Percentiles rank a stretch among this genome's conserved stretches.
Conservation (phyloP, 805 yeast genomes). For the Yarrowia alimentaria region DNA sequence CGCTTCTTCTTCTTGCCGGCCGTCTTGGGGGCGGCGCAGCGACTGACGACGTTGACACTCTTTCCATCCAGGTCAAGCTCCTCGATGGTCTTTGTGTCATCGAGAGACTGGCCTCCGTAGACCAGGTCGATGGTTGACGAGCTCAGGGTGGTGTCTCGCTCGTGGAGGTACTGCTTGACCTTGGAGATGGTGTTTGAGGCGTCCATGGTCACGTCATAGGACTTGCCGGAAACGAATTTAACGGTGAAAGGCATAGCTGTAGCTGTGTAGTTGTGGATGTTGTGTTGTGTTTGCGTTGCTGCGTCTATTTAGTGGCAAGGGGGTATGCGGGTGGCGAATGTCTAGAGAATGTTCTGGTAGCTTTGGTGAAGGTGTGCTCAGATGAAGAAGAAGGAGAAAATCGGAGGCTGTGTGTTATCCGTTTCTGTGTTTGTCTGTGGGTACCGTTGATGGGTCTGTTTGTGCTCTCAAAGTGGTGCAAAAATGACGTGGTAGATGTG, state of each 20-base stretch:
- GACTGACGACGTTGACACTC: conserved; percentile 25
- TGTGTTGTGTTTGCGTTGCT: neutral
- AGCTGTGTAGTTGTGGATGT: neutral
- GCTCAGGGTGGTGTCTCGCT: conserved; percentile 35
- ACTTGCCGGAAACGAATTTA: conserved; percentile 27
- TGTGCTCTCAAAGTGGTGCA: no score
- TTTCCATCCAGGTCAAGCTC: conserved; percentile 32
- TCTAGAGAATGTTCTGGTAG: no score
- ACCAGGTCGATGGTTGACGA: conserved; percentile 35
- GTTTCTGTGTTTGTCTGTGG: no score
- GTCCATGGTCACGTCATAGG: conserved; percentile 31
- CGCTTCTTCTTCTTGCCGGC: conserved; percentile 42
- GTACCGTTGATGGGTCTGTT: no score
- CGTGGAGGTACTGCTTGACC: conserved; percentile 38
- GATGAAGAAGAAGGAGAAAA: no score
- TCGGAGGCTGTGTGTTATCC: no score
- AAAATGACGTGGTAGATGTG: no score
- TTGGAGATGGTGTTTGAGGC: conserved; percentile 38
- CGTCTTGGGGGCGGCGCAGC: conserved; percentile 33
- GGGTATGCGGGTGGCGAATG: neutral
- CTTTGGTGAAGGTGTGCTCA: no score
- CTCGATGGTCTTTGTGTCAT: conserved; percentile 37
- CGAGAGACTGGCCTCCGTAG: conserved; percentile 37
- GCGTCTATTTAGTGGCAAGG: no score
- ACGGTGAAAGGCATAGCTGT: conserved; percentile 21